Conservation (phyloP, 2,329 filamentous ascomycete genomes). For the Bipolaris oryzae region DNA sequence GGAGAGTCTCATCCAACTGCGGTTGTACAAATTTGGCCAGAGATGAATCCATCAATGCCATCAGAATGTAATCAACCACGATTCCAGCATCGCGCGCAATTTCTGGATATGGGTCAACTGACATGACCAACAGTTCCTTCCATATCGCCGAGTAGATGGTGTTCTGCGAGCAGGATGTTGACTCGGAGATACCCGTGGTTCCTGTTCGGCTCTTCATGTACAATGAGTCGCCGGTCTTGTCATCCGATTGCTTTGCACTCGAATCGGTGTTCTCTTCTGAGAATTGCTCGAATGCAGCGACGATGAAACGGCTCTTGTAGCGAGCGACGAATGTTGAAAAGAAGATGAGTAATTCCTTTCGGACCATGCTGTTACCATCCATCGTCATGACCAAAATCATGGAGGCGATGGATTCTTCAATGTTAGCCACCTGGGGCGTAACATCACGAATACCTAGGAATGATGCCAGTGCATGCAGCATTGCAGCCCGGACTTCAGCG, state of each 20-base stretch:
- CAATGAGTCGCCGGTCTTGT: conserved; percentile 32
- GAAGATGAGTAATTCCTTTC: conserved; percentile 91
- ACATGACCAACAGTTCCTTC: conserved; percentile 90
- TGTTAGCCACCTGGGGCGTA: conserved; percentile 86
- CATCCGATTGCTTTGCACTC: conserved; percentile 24
- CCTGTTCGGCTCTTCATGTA: conserved; percentile 38
- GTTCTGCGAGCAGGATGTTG: conserved; percentile 67
- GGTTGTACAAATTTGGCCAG: conserved; percentile 72
- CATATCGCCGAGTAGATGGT: conserved; percentile 93
- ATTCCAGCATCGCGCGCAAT: conserved; percentile 82
- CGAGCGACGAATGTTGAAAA: conserved; percentile 88
- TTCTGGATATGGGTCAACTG: conserved; percentile 92
- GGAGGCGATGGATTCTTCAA: conserved; percentile 89
- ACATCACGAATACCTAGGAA: conserved; percentile 93
- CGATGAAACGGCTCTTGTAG: conserved; percentile 90
- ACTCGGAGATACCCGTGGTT: conserved; percentile 14
- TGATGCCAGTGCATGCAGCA: conserved; percentile 90
- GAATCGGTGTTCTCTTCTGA: conserved; percentile 69
- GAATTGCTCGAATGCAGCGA: conserved; percentile 89
- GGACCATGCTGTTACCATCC: conserved; percentile 91
- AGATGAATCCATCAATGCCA: conserved; percentile 76
- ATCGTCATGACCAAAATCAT: conserved; percentile 89
- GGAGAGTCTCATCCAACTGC: conserved; percentile 73
- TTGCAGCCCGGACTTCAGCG: conserved; percentile 90
- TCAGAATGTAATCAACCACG: conserved; percentile 86